Base-by-base conservation (phyloP, 2,329 filamentous ascomycete genomes). In the Fusarium sterilihyphosum region DNA sequence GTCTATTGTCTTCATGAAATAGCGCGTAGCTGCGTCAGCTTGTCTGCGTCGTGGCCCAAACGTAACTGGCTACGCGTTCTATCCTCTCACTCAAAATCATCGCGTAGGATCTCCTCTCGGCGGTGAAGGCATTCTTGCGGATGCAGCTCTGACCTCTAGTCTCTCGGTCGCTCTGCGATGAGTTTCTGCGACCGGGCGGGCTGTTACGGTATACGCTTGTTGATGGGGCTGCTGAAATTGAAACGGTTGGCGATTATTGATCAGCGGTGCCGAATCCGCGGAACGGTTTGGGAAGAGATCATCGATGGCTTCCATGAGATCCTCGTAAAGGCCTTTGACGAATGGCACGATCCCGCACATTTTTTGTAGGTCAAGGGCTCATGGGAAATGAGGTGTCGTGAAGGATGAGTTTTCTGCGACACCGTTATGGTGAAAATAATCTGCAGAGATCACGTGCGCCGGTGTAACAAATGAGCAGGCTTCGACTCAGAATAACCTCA, bases 291-390 rank as follows among this genome's bases (percentile, higher is more conserved):
- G 67, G 10, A 71, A 70, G 6, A 70, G 67, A 17, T 70, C 67
- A 9, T 71, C 67, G 22, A 70, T 71, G 9, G 67, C 67, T 40
- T 70, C 67, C 38, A 66, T 31, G 20, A 70, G 37, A 37, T 70
- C 67, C 13, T 50, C 67, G 3, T 66, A 70, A 2, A 70, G 66
- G 1, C 53, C 16, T 54, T 57, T 70, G 22, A 71, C 2, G 6
- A 70, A 70, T 1, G 60, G 53, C 1, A 60, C 6, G 3, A 70
- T 70, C 17, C 67, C 67, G 9, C 67, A 70, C 67, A 70, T 70
- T 56, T 38, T 60, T 20, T 31, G 35, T 6, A 10, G 6, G 7
- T 6, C n/a, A 8, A 17, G 13, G 17, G n/a, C 10, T 50, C 6
- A 12, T 16, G 22, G 13, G 22, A 5, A 9, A 5, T 10, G 12